Conservation (phyloP, 208 protist genomes). For the Kentomonas sorsogonicus region DNA sequence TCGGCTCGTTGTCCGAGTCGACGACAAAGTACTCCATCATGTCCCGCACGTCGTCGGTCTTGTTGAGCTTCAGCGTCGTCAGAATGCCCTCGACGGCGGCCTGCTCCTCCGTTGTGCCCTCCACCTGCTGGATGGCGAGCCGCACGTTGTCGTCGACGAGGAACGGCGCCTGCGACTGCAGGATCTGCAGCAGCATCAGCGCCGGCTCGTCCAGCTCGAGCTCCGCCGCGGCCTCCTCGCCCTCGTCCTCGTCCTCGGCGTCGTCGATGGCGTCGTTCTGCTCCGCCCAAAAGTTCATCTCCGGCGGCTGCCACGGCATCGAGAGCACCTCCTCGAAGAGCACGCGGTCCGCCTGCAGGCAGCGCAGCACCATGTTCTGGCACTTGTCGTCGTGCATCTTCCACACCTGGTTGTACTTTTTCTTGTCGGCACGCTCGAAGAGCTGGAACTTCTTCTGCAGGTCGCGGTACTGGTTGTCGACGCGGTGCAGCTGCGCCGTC, state of each 20-base stretch:
- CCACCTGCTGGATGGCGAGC: constrained; percentile 50
- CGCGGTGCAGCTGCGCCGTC: constrained; percentile 90
- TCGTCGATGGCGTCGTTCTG: constrained; percentile 35
- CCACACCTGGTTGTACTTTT: constrained; percentile 93
- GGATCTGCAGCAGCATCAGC: constrained; percentile 78
- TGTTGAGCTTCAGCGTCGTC: constrained; percentile 86
- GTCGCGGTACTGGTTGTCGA: constrained; percentile 94
- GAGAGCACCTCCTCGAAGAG: constrained; percentile 94
- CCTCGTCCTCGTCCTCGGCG: constrained; percentile 35
- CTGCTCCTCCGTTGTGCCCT: constrained; percentile 77
- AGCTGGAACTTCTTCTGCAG: constrained; percentile 93
- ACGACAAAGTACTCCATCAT: constrained; percentile 87
- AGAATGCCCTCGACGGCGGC: constrained; percentile 89
- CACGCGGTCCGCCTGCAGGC: constrained; percentile 92
- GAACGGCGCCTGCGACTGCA: constrained; percentile 83
- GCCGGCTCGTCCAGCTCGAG: constrained; percentile 73
- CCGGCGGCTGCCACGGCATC: constrained; percentile 82
- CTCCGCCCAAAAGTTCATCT: constrained; percentile 75
- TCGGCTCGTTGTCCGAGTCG: constrained; percentile 55
- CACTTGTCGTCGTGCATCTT: constrained; percentile 93
- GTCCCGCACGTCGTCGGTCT: constrained; percentile 79
- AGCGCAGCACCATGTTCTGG: constrained; percentile 78
- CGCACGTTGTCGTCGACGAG: constrained; percentile 80
- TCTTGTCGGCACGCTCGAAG: constrained; percentile 91
- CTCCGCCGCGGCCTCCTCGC: constrained; percentile 39